Percentiles rank a stretch among this genome's conserved stretches.
Evolutionary conservation across 495 filamentous ascomycete species (phyloP).

Genomic region (Penicillium psychrofluorescens): DNA sequence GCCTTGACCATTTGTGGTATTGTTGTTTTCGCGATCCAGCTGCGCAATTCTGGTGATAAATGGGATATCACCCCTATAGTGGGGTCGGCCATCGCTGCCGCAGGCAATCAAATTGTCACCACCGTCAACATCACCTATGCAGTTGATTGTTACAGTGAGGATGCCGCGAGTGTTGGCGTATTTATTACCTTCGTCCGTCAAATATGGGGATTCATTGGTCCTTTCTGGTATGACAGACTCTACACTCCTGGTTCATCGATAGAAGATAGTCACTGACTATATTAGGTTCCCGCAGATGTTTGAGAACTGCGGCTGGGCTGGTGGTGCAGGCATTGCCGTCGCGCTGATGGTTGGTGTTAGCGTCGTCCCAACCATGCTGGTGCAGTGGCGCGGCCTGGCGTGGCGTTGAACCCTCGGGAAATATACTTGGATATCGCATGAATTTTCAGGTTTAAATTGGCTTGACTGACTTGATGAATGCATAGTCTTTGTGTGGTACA

Average conservation of each 20-base stretch:
- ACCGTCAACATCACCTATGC: constrained; percentile 48
- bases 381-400: constrained; percentile 20
- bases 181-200: constrained; percentile 47
- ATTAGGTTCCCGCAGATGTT: constrained; percentile 38
- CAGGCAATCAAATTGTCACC: constrained; percentile 49
- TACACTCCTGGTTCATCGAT: not conserved
- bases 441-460: too few relatives aligned
- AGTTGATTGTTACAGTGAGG: constrained; percentile 42
- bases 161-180: constrained; percentile 44
- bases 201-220: constrained; percentile 51
- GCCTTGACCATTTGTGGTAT: constrained; percentile 38
- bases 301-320: constrained; percentile 28
- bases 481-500: too few relatives aligned
- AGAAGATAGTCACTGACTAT: not conserved
- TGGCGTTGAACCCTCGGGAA: constrained; percentile 7
- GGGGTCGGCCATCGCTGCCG: constrained; percentile 41
- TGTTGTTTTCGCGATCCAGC: constrained; percentile 43
- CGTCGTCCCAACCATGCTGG: constrained; percentile 27
- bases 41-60: constrained; percentile 23
- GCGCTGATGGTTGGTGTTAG: constrained; percentile 27
- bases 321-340: constrained; percentile 26
- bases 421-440: not conserved
- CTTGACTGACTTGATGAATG: too few relatives aligned
- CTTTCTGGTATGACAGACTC: constrained; percentile 38
- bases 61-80: constrained; percentile 45